These are phyloP conservation scores for Aspergillus taichungensis DNA, from an alignment of 495 filamentous ascomycete species.

Conservation along the genomic window DNA sequence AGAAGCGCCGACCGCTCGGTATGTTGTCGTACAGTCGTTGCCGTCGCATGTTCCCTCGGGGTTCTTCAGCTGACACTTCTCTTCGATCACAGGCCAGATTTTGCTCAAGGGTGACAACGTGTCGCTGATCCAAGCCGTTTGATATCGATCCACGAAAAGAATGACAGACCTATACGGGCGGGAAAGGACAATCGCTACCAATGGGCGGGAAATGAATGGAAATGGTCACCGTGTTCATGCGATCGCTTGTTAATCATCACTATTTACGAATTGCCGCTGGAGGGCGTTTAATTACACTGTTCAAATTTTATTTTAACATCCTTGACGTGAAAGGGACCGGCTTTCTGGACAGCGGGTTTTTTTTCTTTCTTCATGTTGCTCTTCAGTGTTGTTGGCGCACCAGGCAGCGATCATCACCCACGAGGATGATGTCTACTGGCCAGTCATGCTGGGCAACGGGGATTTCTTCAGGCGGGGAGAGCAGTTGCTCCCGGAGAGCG, in stretches of 20 bases:
- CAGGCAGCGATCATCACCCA: constrained; percentile 45
- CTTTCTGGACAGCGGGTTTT: constrained; percentile 3
- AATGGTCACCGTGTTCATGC: neutral
- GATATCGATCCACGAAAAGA: too few relatives aligned
- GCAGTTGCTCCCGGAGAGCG: constrained; percentile 79
- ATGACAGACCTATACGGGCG: too few relatives aligned
- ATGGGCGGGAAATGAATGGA: too few relatives aligned
- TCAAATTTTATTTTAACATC: constrained; percentile 12
- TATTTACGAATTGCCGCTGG: constrained; percentile 13
- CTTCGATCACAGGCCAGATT: constrained; percentile 66
- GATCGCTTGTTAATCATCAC: constrained; percentile 13
- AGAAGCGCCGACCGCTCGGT: constrained; percentile 76
- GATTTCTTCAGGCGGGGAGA: constrained; percentile 50
- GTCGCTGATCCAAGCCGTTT: constrained; percentile 76
- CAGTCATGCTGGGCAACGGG: constrained; percentile 61
- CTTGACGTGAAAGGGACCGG: constrained; percentile 8
- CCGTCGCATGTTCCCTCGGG: neutral
- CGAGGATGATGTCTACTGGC: constrained; percentile 55
- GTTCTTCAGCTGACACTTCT: constrained; percentile 15
- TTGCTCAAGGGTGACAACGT: constrained; percentile 97
- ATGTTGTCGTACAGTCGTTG: constrained; percentile 16
- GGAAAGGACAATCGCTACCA: too few relatives aligned
- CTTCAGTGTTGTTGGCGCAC: constrained; percentile 19
- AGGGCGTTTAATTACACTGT: constrained; percentile 9
- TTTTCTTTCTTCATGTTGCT: neutral